phyloP scores from a whole-genome alignment of 306 rosid species.

The Medicago ruthenica region DNA sequence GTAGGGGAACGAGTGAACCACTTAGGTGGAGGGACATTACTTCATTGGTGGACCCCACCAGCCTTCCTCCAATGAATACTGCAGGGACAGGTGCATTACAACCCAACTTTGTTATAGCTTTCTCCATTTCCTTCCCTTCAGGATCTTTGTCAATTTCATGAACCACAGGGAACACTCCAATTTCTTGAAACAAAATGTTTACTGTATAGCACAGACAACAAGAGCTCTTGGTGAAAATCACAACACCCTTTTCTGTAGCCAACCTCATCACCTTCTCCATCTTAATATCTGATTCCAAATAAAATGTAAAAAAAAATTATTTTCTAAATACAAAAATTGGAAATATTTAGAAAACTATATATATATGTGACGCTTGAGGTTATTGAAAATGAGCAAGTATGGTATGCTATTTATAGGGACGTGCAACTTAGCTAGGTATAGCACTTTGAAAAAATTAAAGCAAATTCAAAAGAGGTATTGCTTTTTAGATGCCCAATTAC shows the following conservation, averaged over 20 bases:
- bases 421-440: conserved; percentile 16
- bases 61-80: conserved; percentile 85
- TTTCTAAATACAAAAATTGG: background rate
- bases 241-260: conserved; percentile 79
- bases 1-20: conserved; percentile 60
- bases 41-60: conserved; percentile 95
- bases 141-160: conserved; percentile 88
- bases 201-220: conserved; percentile 93
- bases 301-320: background rate
- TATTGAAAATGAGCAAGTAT: conserved; percentile 55
- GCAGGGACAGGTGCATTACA: conserved; percentile 80
- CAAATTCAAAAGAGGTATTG: conserved; percentile 56
- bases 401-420: conserved; percentile 78
- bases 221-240: conserved; percentile 93
- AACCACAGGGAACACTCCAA: conserved; percentile 63
- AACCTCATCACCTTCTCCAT: conserved; percentile 89
- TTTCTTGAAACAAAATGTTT: conserved; percentile 70
- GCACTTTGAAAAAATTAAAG: conserved; percentile 48
- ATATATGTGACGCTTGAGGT: conserved; percentile 53
- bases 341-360: conserved; percentile 40
- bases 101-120: conserved; percentile 74
- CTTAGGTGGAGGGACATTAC: conserved; percentile 96
- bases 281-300: background rate
- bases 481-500: conserved; percentile 75
- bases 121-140: conserved; percentile 87